Evolutionary conservation across 257 asterid genomes (phyloP), one percentile per base, ranked within the genome.

Genomic region (Forsythia viridissima): DNA sequence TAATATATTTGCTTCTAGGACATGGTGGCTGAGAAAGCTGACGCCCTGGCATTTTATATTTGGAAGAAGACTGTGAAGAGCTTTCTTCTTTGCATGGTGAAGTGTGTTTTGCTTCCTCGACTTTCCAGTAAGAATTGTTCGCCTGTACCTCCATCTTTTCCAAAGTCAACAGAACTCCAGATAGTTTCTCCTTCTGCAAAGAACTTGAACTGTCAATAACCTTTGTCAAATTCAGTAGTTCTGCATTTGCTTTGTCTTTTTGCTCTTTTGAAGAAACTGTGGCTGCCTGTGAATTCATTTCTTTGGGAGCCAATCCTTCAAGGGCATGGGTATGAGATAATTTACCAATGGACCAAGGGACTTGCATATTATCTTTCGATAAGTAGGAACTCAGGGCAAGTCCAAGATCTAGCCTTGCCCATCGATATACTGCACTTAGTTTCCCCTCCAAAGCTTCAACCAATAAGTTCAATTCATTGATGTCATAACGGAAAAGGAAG

Each of bases 401-500:
- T 80, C 99, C 98, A 21, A 95, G 89, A 88, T 95, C 97, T 77
- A 83, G 93, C 83, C 92, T 93, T 80, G 98, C 99, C 99, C 99
- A 95, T 80, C 98, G 85, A 89, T 95, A 93, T 72, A 95, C 88
- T 63, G 99, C 91, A 88, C 99, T 93, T 71, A 95, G 86, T 88
- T 95, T 95, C 73, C 99, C 99, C 85, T 93, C 99, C 91, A 95
- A 85, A 80, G 99, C 99, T 74, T 95, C 97, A 81, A 93, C 98
- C 89, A 95, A 82, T 75, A 95, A 80, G 81, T 90, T 93, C 79
- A 95, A 82, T 76, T 95, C 99, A 72, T 76, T 86, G 79, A 93
- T 80, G 83, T 91, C 97, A 76, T 92, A 95, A 41, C 99, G 98
- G 79, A 91, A 93, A 71, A 95, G 98, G 82, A 93, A 93, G 87